phyloP scores from a whole-genome alignment of 169 alveolate species.

The Cryptosporidium meleagridis region DNA sequence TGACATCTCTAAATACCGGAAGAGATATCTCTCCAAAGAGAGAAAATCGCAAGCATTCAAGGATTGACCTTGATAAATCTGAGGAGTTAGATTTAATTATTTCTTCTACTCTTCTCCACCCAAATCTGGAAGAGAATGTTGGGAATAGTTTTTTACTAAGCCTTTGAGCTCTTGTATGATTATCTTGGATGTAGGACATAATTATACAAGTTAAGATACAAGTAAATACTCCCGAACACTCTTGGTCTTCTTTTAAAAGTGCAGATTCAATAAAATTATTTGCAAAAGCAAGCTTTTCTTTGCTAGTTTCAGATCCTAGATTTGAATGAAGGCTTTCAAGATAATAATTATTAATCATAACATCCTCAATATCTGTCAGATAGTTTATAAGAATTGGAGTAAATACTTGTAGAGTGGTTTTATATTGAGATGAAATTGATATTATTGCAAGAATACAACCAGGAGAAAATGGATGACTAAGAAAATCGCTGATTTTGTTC shows the following conservation, averaged over 20 bases:
- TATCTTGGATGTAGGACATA: conserved; percentile 20
- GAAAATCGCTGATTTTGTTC: conserved; percentile 30
- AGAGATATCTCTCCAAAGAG: conserved; percentile 17
- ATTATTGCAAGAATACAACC: conserved; percentile 39
- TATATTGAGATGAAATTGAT: conserved; percentile 19
- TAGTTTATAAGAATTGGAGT: conserved; percentile 29
- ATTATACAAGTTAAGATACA: conserved; percentile 11
- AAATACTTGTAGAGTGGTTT: conserved; percentile 20
- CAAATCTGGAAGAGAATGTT: neutral
- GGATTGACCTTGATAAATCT: conserved; percentile 27
- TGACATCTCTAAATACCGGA: conserved; percentile 22
- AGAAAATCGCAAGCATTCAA: conserved; percentile 64
- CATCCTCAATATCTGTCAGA: conserved; percentile 30
- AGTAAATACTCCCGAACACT: neutral
- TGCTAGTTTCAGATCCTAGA: neutral
- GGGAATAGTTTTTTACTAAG: conserved; percentile 33
- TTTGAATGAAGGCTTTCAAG: neutral
- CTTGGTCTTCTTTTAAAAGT: neutral
- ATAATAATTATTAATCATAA: conserved; percentile 43
- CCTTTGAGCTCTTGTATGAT: neutral
- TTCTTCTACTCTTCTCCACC: conserved; percentile 34
- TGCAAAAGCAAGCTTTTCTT: neutral
- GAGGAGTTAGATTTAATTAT: conserved; percentile 22
- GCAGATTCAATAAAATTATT: conserved; percentile 15
- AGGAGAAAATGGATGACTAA: conserved; percentile 24